Evolutionary conservation across 768 basidiomycete species (phyloP).

Genomic region (Leccinum broughii): DNA sequence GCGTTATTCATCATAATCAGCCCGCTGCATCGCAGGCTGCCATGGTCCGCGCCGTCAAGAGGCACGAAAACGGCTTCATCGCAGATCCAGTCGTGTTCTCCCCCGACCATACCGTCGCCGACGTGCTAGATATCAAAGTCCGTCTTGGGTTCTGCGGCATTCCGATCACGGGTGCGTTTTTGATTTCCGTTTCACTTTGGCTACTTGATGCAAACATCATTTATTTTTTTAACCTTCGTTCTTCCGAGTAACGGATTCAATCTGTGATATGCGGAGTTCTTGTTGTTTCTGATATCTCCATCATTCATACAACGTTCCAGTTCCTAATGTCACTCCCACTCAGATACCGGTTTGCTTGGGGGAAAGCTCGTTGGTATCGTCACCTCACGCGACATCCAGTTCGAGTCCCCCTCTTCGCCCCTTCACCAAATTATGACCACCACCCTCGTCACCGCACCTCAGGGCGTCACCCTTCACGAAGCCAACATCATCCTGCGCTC

Average conservation of each 20-base stretch:
- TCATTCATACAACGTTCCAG: conserved; percentile 6
- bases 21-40: conserved; percentile 81
- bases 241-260: conserved; percentile 71
- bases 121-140: conserved; percentile 92
- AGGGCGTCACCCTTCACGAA: conserved; percentile 87
- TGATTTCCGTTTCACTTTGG: conserved; percentile 1
- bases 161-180: conserved; percentile 89
- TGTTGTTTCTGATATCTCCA: conserved; percentile 19
- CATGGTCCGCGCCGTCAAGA: conserved; percentile 97
- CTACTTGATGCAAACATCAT: conserved; percentile 48
- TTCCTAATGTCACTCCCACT: conserved; percentile 20
- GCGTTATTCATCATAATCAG: conserved; percentile 98
- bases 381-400: conserved; percentile 94
- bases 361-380: conserved; percentile 96
- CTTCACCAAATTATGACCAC: conserved; percentile 89
- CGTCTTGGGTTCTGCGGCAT: conserved; percentile 94
- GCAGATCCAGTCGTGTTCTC: conserved; percentile 88
- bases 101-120: conserved; percentile 74
- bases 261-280: conserved; percentile 74
- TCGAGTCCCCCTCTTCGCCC: conserved; percentile 64
- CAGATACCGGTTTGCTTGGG: conserved; percentile 85
- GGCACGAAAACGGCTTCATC: conserved; percentile 99
- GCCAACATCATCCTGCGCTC: conserved; percentile 94
- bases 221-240: conserved; percentile 75
- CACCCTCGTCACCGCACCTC: conserved; percentile 77